Evolutionary conservation across 2,329 filamentous ascomycete genomes (phyloP).

Genomic region (Hymenoscyphus fraxineus): DNA sequence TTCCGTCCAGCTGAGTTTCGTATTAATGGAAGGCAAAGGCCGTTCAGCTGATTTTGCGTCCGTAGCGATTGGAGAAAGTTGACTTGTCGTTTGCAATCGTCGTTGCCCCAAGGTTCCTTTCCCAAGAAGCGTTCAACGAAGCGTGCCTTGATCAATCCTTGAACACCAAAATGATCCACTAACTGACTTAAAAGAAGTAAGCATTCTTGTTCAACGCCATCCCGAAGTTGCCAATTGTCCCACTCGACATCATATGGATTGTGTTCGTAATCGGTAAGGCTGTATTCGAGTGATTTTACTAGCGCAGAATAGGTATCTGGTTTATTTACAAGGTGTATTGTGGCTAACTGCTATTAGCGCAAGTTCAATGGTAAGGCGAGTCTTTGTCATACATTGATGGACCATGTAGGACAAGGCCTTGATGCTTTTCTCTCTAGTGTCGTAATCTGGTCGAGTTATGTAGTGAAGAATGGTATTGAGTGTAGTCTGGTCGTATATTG

Average conservation of each 20-base stretch:
- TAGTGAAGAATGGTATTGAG: slow-evolving; percentile 52
- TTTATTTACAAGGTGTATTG: slow-evolving; percentile 27
- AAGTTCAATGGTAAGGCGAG: slow-evolving; percentile 14
- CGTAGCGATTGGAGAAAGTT: slow-evolving; percentile 44
- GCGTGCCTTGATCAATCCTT: slow-evolving; percentile 56
- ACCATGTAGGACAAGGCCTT: slow-evolving; percentile 55
- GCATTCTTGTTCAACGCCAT: slow-evolving; percentile 57
- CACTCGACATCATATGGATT: slow-evolving; percentile 53
- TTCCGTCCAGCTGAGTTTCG: slow-evolving; percentile 24
- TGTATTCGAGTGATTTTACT: slow-evolving; percentile 57
- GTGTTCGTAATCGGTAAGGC: slow-evolving; percentile 47
- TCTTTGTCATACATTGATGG: slow-evolving; percentile 40
- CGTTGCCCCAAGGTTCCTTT: slow-evolving; percentile 65
- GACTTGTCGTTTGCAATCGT: slow-evolving; percentile 47
- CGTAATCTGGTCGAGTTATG: slow-evolving; percentile 56
- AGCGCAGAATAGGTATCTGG: slow-evolving; percentile 43
- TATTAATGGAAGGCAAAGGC: slow-evolving; percentile 42
- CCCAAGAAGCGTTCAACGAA: slow-evolving; percentile 73
- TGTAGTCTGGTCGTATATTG: slow-evolving; percentile 54
- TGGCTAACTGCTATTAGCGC: slow-evolving; percentile 27
- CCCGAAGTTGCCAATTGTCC: slow-evolving; percentile 61
- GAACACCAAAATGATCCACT: slow-evolving; percentile 48
- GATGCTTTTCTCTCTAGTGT: slow-evolving; percentile 54
- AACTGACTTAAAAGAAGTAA: slow-evolving; percentile 56
- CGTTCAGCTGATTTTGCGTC: slow-evolving; percentile 38